A percentile compares a stretch with the other conserved stretches of the same genome.
Conservation (phyloP, 1,284 basidiomycete species). For the Rhizopogon parksii region DNA sequence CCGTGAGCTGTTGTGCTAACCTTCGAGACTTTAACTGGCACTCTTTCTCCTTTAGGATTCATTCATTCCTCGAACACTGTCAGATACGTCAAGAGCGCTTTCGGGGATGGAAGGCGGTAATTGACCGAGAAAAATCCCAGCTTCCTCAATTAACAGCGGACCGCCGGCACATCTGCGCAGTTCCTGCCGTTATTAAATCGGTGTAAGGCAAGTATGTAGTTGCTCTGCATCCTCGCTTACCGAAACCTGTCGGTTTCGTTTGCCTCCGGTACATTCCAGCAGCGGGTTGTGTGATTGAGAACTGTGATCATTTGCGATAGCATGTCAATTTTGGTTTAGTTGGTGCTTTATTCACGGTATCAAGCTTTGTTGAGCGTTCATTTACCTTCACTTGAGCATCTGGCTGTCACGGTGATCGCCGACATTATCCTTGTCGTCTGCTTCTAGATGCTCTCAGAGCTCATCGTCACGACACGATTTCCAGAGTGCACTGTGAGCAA, state of each 20-base stretch:
- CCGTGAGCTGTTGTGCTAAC: conserved; percentile 33
- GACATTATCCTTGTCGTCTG: conserved; percentile 22
- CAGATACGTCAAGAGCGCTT: too few relatives aligned
- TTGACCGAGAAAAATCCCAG: not conserved
- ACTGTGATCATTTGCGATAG: conserved; percentile 4
- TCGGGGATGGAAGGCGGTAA: not conserved
- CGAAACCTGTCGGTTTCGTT: conserved; percentile 8
- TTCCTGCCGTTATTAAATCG: not conserved
- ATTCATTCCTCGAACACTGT: not conserved
- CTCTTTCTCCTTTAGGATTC: conserved; percentile 19
- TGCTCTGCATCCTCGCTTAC: not conserved
- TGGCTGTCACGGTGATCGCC: conserved; percentile 1
- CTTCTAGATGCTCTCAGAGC: conserved; percentile 3
- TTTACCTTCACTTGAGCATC: conserved; percentile 17
- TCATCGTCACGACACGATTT: conserved; percentile 14
- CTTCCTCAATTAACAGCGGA: not conserved
- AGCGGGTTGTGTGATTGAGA: not conserved
- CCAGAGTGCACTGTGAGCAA: conserved; percentile 5
- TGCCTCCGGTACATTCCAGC: conserved; percentile 1
- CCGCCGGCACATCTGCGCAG: too few relatives aligned
- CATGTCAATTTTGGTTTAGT: not conserved
- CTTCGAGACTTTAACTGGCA: conserved; percentile 28
- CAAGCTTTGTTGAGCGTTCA: not conserved
- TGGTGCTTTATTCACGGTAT: conserved; percentile 7
- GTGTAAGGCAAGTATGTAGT: too few relatives aligned